Conservation (phyloP, 2,329 filamentous ascomycete species). For the Aspergillus sclerotialis region DNA sequence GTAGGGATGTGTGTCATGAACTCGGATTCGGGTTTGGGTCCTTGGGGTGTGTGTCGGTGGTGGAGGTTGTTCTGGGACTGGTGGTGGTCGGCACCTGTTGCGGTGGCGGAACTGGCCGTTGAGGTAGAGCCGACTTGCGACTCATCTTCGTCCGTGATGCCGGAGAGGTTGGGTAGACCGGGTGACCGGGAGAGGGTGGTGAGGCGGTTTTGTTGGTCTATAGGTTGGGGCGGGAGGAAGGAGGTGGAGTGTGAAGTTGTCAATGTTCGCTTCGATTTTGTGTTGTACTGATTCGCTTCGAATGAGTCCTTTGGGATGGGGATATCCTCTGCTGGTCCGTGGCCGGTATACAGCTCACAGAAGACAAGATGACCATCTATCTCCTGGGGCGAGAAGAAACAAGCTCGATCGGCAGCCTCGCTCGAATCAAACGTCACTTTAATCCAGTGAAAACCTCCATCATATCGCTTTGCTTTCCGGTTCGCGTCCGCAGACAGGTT, state of each 20-base stretch:
- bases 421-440: slow-evolving; percentile 74
- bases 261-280: slow-evolving; percentile 27
- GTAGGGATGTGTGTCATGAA: slow-evolving; percentile 56
- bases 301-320: slow-evolving; percentile 48
- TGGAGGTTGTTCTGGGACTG: slow-evolving; percentile 13
- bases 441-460: slow-evolving; percentile 86
- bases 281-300: slow-evolving; percentile 16
- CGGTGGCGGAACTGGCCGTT: slow-evolving; percentile 38
- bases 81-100: slow-evolving; percentile 17
- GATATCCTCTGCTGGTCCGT: slow-evolving; percentile 58
- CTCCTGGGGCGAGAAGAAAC: slow-evolving; percentile 63
- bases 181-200: slow-evolving; percentile 35
- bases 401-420: slow-evolving; percentile 62
- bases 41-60: slow-evolving; percentile 19
- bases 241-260: slow-evolving; percentile 28
- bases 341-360: slow-evolving; percentile 62
- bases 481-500: slow-evolving; percentile 66
- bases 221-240: slow-evolving; percentile 24
- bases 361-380: slow-evolving; percentile 65
- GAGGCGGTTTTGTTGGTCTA: slow-evolving; percentile 19
- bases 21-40: slow-evolving; percentile 35
- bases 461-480: slow-evolving; percentile 70
- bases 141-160: slow-evolving; percentile 21
- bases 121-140: slow-evolving; percentile 29
- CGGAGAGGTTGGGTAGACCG: slow-evolving; percentile 29